These are phyloP conservation scores for Ophiocordyceps sinensis DNA, from an alignment of 2,329 filamentous ascomycete species.

Conservation along the genomic window DNA sequence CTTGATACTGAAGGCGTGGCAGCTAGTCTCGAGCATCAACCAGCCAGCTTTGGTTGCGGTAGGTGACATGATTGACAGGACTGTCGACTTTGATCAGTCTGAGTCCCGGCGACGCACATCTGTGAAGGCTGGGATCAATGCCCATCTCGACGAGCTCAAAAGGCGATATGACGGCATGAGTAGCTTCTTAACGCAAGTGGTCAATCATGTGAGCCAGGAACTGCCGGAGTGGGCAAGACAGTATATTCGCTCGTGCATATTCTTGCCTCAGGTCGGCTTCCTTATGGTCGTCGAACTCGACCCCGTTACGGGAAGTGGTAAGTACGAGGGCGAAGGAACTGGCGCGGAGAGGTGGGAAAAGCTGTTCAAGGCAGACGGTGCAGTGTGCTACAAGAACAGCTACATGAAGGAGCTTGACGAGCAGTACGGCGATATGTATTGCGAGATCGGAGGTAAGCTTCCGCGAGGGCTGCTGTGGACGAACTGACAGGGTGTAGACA, in stretches of 20 bases:
- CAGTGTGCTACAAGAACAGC: conserved; percentile 74
- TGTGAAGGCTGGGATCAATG: conserved; percentile 57
- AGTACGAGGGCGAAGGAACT: conserved; percentile 47
- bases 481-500: conserved; percentile 36
- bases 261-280: conserved; percentile 85
- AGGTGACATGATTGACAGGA: conserved; percentile 56
- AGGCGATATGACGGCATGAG: conserved; percentile 65
- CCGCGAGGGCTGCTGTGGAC: no score
- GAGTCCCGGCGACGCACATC: conserved; percentile 56
- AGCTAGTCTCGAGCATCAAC: conserved; percentile 48
- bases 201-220: conserved; percentile 43
- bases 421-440: conserved; percentile 72
- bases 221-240: conserved; percentile 44
- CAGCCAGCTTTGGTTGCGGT: conserved; percentile 45
- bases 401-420: conserved; percentile 71
- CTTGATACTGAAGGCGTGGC: background rate
- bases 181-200: conserved; percentile 53
- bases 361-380: conserved; percentile 57
- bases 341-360: conserved; percentile 55
- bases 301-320: conserved; percentile 35
- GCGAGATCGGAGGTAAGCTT: conserved; percentile 59
- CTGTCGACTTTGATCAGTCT: conserved; percentile 69
- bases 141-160: conserved; percentile 64
- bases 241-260: conserved; percentile 61
- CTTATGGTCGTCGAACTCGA: conserved; percentile 55